These are phyloP conservation scores for Camellia japonica DNA, from an alignment of 148 eudicot species.

Conservation along the genomic window DNA sequence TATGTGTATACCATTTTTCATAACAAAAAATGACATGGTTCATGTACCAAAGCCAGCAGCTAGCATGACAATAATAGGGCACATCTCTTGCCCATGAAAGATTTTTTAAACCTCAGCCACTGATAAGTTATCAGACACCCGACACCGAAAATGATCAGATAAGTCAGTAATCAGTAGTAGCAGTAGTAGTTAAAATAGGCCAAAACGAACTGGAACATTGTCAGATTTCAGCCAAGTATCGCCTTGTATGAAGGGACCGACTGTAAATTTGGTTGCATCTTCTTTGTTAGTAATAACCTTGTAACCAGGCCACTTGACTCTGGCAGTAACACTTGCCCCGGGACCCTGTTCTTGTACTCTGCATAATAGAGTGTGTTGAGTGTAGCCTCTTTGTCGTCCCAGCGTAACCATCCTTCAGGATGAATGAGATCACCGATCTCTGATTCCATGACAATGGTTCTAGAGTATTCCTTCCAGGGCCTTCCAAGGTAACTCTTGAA, in stretches of 20 bases:
- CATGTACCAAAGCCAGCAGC: too few species aligned
- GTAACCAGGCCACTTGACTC: conserved; percentile 76
- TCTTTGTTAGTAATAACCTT: conserved; percentile 39
- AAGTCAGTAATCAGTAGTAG: background rate
- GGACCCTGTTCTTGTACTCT: conserved; percentile 63
- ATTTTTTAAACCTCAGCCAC: background rate
- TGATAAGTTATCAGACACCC: background rate
- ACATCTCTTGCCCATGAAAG: too few species aligned
- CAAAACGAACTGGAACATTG: conserved; percentile 22
- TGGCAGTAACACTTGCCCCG: conserved; percentile 35
- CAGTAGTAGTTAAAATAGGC: conserved; percentile 7
- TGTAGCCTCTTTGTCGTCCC: conserved; percentile 45
- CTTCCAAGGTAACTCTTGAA: conserved; percentile 66
- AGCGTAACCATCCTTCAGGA: conserved; percentile 67
- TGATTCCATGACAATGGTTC: conserved; percentile 69
- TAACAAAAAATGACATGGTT: too few species aligned
- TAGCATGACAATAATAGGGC: too few species aligned
- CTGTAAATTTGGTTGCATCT: conserved; percentile 50
- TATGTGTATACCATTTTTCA: too few species aligned
- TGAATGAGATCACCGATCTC: conserved; percentile 50
- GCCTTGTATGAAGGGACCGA: conserved; percentile 60
- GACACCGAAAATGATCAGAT: background rate
- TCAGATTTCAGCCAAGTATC: conserved; percentile 34
- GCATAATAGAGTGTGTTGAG: conserved; percentile 60
- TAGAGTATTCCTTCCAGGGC: conserved; percentile 71